Evolutionary conservation across 441 rosid species (phyloP), one percentile per base, ranked within the genome.

Genomic region (Jatropha multifida): DNA sequence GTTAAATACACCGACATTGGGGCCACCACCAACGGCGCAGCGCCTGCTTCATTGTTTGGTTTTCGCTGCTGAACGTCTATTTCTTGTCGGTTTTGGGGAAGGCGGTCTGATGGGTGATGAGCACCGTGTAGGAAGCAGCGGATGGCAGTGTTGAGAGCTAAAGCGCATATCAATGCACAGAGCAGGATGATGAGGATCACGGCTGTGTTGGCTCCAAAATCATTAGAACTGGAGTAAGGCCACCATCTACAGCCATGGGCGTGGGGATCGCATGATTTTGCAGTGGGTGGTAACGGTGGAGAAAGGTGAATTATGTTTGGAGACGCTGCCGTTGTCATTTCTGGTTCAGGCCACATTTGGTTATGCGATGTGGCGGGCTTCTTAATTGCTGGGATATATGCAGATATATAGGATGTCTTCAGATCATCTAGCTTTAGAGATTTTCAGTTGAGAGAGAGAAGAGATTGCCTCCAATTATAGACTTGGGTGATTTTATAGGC

Each of bases 91-190:
- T 70, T 60, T 54, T 64, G 82, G 7, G 83, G 83, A 59, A 70
- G 32, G 32, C 32, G 32, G 32, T 32, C 32, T 32, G 32, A 1
- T 32, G 32, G 86, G 76, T 9, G 68, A 74, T 67, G 59, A 42
- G 65, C 66, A 26, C 74, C 26, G 14, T 83, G 73, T 18, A 82
- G 67, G 81, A 82, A 91, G 90, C 92, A 88, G 56, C 92, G 94
- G 70, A 91, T 81, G 68, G 91, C 86, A 27, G 86, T 82, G 77
- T 84, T 85, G 58, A 93, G 88, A 73, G 88, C 82, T 64, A 93
- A 80, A 4, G 85, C 88, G 48, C 92, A 91, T n/a, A 87, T 85
- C 52, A 93, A 80, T 46, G 88, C 85, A 44, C 94, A 88, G 79
- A 83, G 75, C 79, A 93, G 81, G 76, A 91, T 76, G 78, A 93